A percentile compares a stretch with the other conserved stretches of the same genome.
These are phyloP conservation scores for Bonia amplexicaulis DNA, from an alignment of 176 grass and related monocot genomes.

Conservation along the genomic window DNA sequence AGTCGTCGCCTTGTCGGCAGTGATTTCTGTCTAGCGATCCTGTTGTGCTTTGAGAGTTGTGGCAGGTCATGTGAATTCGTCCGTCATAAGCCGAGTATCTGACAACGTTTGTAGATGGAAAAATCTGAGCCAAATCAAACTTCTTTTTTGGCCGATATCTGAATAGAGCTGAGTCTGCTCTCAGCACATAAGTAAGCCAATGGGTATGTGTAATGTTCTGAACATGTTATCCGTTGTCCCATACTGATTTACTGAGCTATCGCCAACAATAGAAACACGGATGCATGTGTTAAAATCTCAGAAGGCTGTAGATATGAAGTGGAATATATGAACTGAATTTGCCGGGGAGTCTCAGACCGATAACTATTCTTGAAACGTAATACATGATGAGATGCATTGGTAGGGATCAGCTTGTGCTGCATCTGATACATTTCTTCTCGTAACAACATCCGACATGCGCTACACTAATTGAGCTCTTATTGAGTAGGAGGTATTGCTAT, in stretches of 20 bases:
- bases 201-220: background rate
- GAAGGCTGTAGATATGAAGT: background rate
- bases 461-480: no score
- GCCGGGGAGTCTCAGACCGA: background rate
- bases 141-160: no score
- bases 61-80: background rate
- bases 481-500: background rate
- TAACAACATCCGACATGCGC: background rate
- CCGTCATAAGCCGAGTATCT: background rate
- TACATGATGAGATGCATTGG: background rate
- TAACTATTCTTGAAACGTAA: background rate
- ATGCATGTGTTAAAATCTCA: background rate
- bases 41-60: background rate
- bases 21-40: background rate
- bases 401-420: background rate
- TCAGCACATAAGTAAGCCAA: background rate
- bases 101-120: background rate
- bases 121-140: background rate
- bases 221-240: background rate
- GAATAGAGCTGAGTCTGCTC: no score
- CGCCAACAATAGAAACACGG: background rate
- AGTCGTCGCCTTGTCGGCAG: background rate
- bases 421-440: background rate
- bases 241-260: no score
- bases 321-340: background rate